Conservation (phyloP, 495 filamentous ascomycete genomes). For the Penicillium ochrochloron region DNA sequence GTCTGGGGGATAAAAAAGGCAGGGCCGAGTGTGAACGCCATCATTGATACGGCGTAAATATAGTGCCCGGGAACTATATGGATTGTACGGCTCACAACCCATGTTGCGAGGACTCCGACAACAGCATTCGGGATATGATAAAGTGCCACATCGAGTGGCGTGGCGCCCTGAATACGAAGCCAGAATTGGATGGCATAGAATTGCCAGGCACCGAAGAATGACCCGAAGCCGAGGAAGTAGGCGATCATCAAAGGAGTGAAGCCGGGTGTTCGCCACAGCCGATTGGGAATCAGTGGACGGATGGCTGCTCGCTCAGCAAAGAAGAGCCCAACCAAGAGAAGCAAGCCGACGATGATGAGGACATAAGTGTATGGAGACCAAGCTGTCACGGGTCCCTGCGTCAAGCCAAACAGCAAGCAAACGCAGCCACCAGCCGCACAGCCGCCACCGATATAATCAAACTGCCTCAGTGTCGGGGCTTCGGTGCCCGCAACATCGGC, state of each 20-base stretch:
- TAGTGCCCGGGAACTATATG: slow-evolving; percentile 52
- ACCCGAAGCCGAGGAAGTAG: slow-evolving; percentile 52
- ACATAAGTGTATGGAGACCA: slow-evolving; percentile 38
- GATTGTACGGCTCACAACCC: slow-evolving; percentile 45
- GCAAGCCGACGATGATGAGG: slow-evolving; percentile 27
- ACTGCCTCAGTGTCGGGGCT: slow-evolving; percentile 30
- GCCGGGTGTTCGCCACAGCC: slow-evolving; percentile 42
- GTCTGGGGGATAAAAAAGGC: slow-evolving; percentile 40
- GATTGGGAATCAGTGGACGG: slow-evolving; percentile 33
- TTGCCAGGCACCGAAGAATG: slow-evolving; percentile 50
- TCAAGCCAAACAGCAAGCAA: slow-evolving; percentile 35
- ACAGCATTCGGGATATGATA: slow-evolving; percentile 51
- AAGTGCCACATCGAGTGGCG: slow-evolving; percentile 42
- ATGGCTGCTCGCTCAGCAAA: slow-evolving; percentile 30
- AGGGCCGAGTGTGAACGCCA: slow-evolving; percentile 36
- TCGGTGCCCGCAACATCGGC: slow-evolving; percentile 30
- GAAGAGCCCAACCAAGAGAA: slow-evolving; percentile 30
- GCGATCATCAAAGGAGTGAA: slow-evolving; percentile 48
- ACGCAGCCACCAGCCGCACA: slow-evolving; percentile 35
- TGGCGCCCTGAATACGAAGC: slow-evolving; percentile 44
- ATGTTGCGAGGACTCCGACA: slow-evolving; percentile 47
- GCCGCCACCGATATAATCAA: slow-evolving; percentile 34
- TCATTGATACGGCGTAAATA: slow-evolving; percentile 43
- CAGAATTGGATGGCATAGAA: slow-evolving; percentile 56
- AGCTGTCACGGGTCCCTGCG: slow-evolving; percentile 32